Evolutionary conservation across 2,329 filamentous ascomycete species (phyloP).

Genomic region (Colletotrichum australisinense): DNA sequence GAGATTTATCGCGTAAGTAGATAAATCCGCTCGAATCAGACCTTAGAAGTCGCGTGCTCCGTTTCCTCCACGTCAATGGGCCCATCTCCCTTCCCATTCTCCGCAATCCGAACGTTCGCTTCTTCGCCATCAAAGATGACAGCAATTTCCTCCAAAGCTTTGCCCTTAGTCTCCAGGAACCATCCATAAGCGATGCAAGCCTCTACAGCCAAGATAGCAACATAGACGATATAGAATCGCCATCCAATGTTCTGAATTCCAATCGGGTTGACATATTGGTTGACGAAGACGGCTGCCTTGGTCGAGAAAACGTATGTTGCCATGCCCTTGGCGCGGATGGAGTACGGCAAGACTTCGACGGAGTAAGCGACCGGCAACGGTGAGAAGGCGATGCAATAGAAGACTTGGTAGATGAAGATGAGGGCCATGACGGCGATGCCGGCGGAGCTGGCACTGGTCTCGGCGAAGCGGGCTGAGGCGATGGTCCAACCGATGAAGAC

Average conservation of each 20-base stretch:
- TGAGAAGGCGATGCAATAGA: constrained; percentile 67
- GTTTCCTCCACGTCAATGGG: constrained; percentile 24
- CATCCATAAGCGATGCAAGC: constrained; percentile 54
- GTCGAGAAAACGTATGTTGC: constrained; percentile 42
- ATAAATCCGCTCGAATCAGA: background rate
- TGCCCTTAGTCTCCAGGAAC: constrained; percentile 65
- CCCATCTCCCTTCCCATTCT: constrained; percentile 3
- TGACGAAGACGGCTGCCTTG: constrained; percentile 44
- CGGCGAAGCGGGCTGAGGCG: constrained; percentile 45
- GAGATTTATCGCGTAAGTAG: no score
- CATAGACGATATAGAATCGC: constrained; percentile 69
- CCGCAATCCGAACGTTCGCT: constrained; percentile 22
- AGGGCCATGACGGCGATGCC: constrained; percentile 47
- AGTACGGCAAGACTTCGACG: constrained; percentile 64
- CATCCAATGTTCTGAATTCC: constrained; percentile 61
- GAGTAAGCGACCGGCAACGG: constrained; percentile 62
- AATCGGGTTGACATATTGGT: constrained; percentile 60
- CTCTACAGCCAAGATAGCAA: constrained; percentile 57
- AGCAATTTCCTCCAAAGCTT: constrained; percentile 66
- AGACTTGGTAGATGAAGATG: constrained; percentile 53
- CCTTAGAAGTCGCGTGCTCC: constrained; percentile 23
- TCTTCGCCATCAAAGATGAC: constrained; percentile 61
- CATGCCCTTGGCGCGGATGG: constrained; percentile 63
- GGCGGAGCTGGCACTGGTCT: constrained; percentile 42
- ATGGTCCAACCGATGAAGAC: constrained; percentile 50